phyloP scores from a whole-genome alignment of 2,329 filamentous ascomycete genomes.

The Pseudocercospora vitis region DNA sequence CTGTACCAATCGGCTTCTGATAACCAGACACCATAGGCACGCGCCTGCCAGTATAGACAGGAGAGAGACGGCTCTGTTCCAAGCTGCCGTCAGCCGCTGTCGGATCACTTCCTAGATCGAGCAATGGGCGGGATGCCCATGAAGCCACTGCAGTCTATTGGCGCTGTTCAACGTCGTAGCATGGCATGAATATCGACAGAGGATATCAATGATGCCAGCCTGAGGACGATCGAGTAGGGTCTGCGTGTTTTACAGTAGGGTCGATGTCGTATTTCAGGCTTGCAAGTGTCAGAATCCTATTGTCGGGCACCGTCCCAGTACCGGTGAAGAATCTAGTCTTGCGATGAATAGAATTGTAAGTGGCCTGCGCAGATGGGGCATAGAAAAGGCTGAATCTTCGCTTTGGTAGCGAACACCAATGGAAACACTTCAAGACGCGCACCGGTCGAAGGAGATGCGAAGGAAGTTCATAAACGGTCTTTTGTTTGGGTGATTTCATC shows the following conservation, averaged over 20 bases:
- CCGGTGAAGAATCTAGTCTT: neutral
- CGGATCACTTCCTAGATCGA: conserved; percentile 13
- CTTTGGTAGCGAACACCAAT: neutral
- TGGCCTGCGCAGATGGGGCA: neutral
- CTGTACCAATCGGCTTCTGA: neutral
- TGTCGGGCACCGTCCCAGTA: neutral
- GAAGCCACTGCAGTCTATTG: neutral
- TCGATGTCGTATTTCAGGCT: neutral
- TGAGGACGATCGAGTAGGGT: neutral
- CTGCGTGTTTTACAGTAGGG: neutral
- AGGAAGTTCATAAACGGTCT: neutral
- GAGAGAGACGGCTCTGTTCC: conserved; percentile 1
- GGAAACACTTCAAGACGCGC: neutral
- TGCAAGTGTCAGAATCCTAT: neutral
- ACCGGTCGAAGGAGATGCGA: neutral
- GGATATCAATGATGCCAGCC: neutral
- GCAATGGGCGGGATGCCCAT: neutral
- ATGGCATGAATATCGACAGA: neutral
- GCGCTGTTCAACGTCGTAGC: neutral
- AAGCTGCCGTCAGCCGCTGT: conserved; percentile 15
- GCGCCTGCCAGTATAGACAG: neutral
- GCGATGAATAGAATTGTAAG: neutral
- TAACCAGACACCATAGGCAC: neutral
- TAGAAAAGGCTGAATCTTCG: neutral
- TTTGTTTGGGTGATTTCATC: neutral